phyloP scores from a whole-genome alignment of 1,284 basidiomycete genomes.

The Takashimella tepidaria region DNA sequence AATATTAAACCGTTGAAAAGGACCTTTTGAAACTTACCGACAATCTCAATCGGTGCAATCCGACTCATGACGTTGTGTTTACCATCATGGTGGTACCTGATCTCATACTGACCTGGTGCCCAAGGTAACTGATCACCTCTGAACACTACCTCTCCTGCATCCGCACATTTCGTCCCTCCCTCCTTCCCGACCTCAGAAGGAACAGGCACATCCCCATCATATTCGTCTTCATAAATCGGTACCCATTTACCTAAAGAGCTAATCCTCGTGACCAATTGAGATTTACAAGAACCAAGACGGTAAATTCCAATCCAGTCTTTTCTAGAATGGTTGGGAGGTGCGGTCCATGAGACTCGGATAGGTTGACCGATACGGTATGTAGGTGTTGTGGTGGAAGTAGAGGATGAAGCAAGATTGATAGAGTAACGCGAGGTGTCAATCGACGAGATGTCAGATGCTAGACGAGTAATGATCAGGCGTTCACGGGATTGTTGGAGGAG shows the following conservation, averaged over 20 bases:
- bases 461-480: constrained; percentile 79
- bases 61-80: constrained; percentile 93
- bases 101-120: constrained; percentile 81
- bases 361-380: constrained; percentile 87
- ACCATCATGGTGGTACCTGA: constrained; percentile 74
- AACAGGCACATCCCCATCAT: constrained; percentile 79
- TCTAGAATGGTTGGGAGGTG: constrained; percentile 80
- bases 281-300: constrained; percentile 80
- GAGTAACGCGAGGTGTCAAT: constrained; percentile 76
- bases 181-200: constrained; percentile 30
- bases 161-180: constrained; percentile 51
- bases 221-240: constrained; percentile 85
- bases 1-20: background rate
- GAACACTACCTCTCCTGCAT: constrained; percentile 67
- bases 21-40: constrained; percentile 56
- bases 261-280: constrained; percentile 75
- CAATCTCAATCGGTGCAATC: constrained; percentile 79
- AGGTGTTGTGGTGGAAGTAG: constrained; percentile 41
- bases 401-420: constrained; percentile 54
- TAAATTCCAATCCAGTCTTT: constrained; percentile 97
- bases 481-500: constrained; percentile 87
- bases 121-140: constrained; percentile 75
- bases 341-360: constrained; percentile 80
- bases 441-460: constrained; percentile 70
- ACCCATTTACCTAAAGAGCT: constrained; percentile 87